Percentiles rank a stretch among this genome's conserved stretches.
Conservation (phyloP, 192 early-diverging fungal genomes). For the Umbelopsis ramanniana region DNA sequence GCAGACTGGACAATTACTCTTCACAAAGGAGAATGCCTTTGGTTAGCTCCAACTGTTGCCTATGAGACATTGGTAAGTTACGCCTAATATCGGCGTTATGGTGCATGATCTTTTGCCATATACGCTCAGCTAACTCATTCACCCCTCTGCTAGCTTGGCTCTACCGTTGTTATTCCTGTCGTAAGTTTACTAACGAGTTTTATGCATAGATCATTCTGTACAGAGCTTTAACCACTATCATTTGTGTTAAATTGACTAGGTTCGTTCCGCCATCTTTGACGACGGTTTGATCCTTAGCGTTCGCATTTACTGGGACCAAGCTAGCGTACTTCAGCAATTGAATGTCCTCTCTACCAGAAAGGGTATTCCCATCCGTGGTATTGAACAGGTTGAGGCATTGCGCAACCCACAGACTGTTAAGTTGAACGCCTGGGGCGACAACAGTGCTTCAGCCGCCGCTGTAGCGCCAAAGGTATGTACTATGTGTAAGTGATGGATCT, state of each 20-base stretch:
- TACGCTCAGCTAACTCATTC: not conserved
- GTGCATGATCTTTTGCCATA: slow-evolving; percentile 18
- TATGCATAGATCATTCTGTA: not conserved
- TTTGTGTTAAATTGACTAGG: slow-evolving; percentile 12
- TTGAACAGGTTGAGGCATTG: slow-evolving; percentile 30
- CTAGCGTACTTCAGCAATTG: slow-evolving; percentile 39
- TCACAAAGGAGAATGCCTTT: slow-evolving; percentile 28
- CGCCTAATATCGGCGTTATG: not conserved
- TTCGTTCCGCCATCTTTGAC: slow-evolving; percentile 37
- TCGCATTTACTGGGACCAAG: slow-evolving; percentile 42
- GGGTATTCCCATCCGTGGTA: slow-evolving; percentile 30
- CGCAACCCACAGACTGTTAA: slow-evolving; percentile 2
- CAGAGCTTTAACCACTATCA: not conserved
- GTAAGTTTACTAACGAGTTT: slow-evolving; percentile 3
- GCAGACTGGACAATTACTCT: slow-evolving; percentile 37
- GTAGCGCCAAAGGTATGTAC: not conserved
- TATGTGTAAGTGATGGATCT: no score
- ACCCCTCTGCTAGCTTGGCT: slow-evolving; percentile 8
- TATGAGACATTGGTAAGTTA: slow-evolving; percentile 28
- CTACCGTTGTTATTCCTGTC: slow-evolving; percentile 31
- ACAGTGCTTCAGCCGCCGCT: not conserved
- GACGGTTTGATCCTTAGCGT: slow-evolving; percentile 25
- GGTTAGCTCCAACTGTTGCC: slow-evolving; percentile 33
- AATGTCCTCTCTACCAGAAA: slow-evolving; percentile 28
- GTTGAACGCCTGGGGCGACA: slow-evolving; percentile 9